Base-by-base conservation (phyloP, 2,329 filamentous ascomycete genomes). In the Pseudocercospora crystallina region DNA sequence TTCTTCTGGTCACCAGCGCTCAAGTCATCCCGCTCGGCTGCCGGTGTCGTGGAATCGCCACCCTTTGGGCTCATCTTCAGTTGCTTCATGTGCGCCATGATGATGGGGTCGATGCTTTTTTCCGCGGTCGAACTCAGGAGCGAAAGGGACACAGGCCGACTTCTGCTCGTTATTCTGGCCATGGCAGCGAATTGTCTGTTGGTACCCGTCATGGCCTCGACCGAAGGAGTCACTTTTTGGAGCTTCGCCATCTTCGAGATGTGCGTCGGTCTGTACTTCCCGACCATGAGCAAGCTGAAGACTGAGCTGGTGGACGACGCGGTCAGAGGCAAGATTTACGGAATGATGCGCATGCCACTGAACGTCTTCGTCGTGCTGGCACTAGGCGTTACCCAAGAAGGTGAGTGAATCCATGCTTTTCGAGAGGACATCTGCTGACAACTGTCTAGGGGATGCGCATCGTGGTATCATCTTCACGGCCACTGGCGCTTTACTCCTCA, bases 1-100 rank as follows among this genome's bases (percentile, higher is more conserved):
- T 84, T 83, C 65, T 83, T 82, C 69, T 83, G 81, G 76, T 78
- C 80, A 0, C 76, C 79, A 1, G 76, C 79, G 2, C 67, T 84
- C n/a, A 76, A 49, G 31, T 51, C 52, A 11, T 44, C 52, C 34
- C 37, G 58, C 55, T 36, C 36, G 5, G 7, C 35, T 2, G 17
- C 32, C 12, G 48, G 33, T 11, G 43, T 47, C 14, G 40, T 29
- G 32, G 46, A 39, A 5, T 26, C 49, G 12, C 63, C 70, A 8
- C 70, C 70, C 0, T 76, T 79, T 33, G 78, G 80, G 7, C 71
- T 81, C 44, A 77, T 81, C 38, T 82, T 83, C 53, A 76, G 77
- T 37, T 74, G 73, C 35, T 80, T 83, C 62, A 83, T 84, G 81
- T 76, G 76, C 15, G 73, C 77, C 5, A 80, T 81, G 65, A 81